A percentile compares a stretch with the other conserved stretches of the same genome.
Evolutionary conservation across 225 moss, liverwort and hornwort genomes (phyloP).

Genomic region (Marchantia polymorpha): DNA sequence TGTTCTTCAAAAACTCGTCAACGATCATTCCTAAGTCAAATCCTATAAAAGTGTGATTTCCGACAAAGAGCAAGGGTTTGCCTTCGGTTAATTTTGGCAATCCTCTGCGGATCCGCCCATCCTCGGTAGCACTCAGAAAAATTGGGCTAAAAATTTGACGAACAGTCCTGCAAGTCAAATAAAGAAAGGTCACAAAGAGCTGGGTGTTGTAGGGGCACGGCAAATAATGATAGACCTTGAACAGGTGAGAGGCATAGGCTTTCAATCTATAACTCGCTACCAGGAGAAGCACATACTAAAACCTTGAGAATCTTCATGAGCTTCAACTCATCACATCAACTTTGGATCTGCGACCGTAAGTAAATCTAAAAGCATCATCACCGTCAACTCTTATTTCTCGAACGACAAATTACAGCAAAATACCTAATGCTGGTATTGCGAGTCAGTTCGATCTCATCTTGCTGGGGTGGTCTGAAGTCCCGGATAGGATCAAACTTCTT

Average conservation of each 20-base stretch:
- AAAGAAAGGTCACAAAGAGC: not conserved
- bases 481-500: constrained; percentile 42
- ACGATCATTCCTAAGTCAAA: constrained; percentile 63
- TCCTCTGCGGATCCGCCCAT: constrained; percentile 55
- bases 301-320: not conserved
- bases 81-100: constrained; percentile 62
- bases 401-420: not conserved
- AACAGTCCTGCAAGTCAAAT: constrained; percentile 44
- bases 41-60: constrained; percentile 81
- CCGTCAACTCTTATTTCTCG: not conserved
- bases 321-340: not conserved
- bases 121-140: constrained; percentile 48
- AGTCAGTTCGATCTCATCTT: constrained; percentile 35
- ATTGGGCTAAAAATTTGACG: constrained; percentile 67
- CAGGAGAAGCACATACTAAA: not conserved
- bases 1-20: constrained; percentile 53
- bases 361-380: no score
- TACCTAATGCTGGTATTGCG: constrained; percentile 23
- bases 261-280: not conserved
- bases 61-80: constrained; percentile 72
- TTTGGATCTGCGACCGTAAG: no score
- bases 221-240: not conserved
- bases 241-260: not conserved
- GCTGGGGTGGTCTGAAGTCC: constrained; percentile 39
- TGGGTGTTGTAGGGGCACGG: not conserved